phyloP scores from a whole-genome alignment of 768 basidiomycete genomes.

The Tubosaeta brunneosetosa region DNA sequence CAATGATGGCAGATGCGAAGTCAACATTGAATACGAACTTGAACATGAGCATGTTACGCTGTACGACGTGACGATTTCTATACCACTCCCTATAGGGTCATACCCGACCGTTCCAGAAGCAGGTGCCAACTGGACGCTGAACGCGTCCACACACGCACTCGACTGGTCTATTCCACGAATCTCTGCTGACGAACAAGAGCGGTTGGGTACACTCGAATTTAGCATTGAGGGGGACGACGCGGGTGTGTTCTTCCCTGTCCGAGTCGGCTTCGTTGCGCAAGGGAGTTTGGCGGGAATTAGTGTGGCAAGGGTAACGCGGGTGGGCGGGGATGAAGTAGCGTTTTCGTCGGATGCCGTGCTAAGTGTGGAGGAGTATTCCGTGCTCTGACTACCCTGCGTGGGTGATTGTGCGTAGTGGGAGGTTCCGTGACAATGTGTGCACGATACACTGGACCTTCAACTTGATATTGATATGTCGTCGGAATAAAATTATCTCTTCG shows the following conservation, averaged over 20 bases:
- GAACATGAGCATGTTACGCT: constrained; percentile 78
- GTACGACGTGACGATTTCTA: constrained; percentile 82
- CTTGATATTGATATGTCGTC: no score
- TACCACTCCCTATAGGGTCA: constrained; percentile 85
- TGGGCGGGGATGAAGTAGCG: constrained; percentile 46
- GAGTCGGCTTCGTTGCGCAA: constrained; percentile 72
- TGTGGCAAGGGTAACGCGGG: constrained; percentile 53
- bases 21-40: constrained; percentile 96
- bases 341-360: constrained; percentile 57
- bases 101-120: constrained; percentile 76
- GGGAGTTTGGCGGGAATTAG: constrained; percentile 78
- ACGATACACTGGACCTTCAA: no score
- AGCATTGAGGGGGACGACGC: constrained; percentile 79
- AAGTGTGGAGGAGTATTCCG: constrained; percentile 51
- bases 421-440: no score
- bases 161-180: constrained; percentile 81
- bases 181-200: constrained; percentile 43
- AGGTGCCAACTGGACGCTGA: constrained; percentile 74
- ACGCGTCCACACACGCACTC: constrained; percentile 73
- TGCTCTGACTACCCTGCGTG: constrained; percentile 32
- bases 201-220: constrained; percentile 88
- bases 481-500: no score
- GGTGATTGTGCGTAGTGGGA: no score
- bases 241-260: constrained; percentile 89
- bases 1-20: constrained; percentile 88